Conservation (phyloP, 306 rosid genomes). For the Mimosa pudica region DNA sequence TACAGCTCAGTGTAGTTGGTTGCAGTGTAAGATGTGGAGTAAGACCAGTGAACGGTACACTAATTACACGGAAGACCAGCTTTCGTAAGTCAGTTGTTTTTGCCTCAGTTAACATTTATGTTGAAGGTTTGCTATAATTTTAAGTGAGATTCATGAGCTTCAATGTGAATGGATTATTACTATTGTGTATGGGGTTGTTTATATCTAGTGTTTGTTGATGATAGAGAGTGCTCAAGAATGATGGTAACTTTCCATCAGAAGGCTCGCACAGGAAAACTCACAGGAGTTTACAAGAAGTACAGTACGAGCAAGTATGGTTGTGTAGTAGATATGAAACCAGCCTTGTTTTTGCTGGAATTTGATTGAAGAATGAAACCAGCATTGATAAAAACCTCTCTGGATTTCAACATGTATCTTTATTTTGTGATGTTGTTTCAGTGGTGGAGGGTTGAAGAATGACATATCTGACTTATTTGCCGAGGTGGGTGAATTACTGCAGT, state of each 20-base stretch:
- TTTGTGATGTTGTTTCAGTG: too few relatives aligned
- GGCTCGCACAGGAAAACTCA: slow-evolving; percentile 59
- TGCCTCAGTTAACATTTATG: slow-evolving; percentile 3
- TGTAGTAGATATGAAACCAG: slow-evolving; percentile 65
- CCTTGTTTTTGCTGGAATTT: slow-evolving; percentile 37
- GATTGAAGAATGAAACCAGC: slow-evolving; percentile 54
- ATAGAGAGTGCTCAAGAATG: slow-evolving; percentile 77
- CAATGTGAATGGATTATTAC: neutral
- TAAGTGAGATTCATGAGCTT: neutral
- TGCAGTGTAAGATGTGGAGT: slow-evolving; percentile 71
- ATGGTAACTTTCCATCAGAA: slow-evolving; percentile 76
- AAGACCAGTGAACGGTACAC: slow-evolving; percentile 75
- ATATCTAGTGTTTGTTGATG: neutral
- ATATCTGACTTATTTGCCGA: too few relatives aligned
- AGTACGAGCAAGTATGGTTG: slow-evolving; percentile 66
- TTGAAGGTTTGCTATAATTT: neutral
- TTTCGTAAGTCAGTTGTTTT: slow-evolving; percentile 63
- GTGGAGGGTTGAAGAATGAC: too few relatives aligned
- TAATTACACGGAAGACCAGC: slow-evolving; percentile 64
- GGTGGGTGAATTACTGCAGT: too few relatives aligned
- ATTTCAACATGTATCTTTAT: too few relatives aligned
- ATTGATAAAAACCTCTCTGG: slow-evolving; percentile 12
- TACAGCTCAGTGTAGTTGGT: slow-evolving; percentile 67
- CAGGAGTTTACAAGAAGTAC: slow-evolving; percentile 56
- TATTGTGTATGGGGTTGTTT: neutral